A percentile compares a stretch with the other conserved stretches of the same genome.
These are phyloP conservation scores for Micromonas commoda DNA, from an alignment of 139 green algal species.

Conservation along the genomic window DNA sequence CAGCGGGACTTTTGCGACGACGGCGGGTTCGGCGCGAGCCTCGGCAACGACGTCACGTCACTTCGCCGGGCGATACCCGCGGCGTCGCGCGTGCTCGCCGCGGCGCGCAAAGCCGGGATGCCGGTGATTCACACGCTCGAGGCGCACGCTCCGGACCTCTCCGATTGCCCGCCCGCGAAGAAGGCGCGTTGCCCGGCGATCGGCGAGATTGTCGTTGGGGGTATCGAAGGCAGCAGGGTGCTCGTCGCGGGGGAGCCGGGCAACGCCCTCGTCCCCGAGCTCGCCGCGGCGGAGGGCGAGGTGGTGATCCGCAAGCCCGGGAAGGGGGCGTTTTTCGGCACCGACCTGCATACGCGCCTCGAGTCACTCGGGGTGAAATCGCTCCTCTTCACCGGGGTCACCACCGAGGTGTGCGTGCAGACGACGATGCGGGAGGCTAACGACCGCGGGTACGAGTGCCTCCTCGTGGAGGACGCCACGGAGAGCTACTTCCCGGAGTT, in stretches of 20 bases:
- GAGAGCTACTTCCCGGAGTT: constrained; percentile 58
- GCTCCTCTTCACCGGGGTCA: constrained; percentile 59
- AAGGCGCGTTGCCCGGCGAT: constrained; percentile 25
- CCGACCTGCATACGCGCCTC: constrained; percentile 49
- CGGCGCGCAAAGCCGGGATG: constrained; percentile 42
- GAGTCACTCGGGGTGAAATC: constrained; percentile 46
- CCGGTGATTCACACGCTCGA: constrained; percentile 59
- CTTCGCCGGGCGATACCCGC: constrained; percentile 12
- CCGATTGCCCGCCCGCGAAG: constrained; percentile 42
- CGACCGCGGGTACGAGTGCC: constrained; percentile 58
- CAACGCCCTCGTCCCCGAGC: constrained; percentile 55
- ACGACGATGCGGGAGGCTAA: constrained; percentile 64
- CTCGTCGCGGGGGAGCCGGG: constrained; percentile 49
- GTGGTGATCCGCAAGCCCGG: constrained; percentile 53
- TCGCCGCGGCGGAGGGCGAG: constrained; percentile 45
- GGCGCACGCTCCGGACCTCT: constrained; percentile 50
- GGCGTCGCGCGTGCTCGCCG: constrained; percentile 34
- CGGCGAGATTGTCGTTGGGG: not conserved
- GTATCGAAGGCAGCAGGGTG: constrained; percentile 58
- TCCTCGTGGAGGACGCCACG: constrained; percentile 54
- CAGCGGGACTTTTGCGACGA: constrained; percentile 56
- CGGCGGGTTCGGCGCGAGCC: constrained; percentile 53
- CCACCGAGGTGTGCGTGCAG: constrained; percentile 56
- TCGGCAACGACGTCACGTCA: constrained; percentile 55
- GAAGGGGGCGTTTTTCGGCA: constrained; percentile 63